A percentile compares a stretch with the other conserved stretches of the same genome.
phyloP scores from a whole-genome alignment of 225 moss, liverwort and hornwort species.

The Ulota crispa region DNA sequence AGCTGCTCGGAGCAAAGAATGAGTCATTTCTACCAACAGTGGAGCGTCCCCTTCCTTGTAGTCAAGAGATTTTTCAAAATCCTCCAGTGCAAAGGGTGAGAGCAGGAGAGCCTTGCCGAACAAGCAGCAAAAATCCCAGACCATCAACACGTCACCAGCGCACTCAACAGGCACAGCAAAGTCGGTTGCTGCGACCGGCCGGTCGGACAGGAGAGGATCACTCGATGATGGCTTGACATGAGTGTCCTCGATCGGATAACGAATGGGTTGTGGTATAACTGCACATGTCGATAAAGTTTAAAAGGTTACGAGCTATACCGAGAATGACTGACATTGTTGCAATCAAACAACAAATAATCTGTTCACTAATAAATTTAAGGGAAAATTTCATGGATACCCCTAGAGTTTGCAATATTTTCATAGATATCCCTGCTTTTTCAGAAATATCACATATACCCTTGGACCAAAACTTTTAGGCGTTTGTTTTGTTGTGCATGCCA shows the following conservation, averaged over 20 bases:
- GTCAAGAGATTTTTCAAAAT: constrained; percentile 89
- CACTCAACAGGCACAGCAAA: constrained; percentile 83
- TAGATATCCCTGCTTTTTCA: too few relatives aligned
- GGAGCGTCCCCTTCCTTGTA: constrained; percentile 91
- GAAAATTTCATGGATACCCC: too few relatives aligned
- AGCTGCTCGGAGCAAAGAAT: constrained; percentile 79
- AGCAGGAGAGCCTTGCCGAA: constrained; percentile 87
- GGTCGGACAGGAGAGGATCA: constrained; percentile 71
- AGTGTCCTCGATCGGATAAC: constrained; percentile 93
- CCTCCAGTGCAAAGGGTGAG: constrained; percentile 84
- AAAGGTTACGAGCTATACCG: neutral
- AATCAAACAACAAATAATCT: neutral
- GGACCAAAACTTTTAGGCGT: too few relatives aligned
- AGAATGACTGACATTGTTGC: neutral
- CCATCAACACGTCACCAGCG: constrained; percentile 81
- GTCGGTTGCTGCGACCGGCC: constrained; percentile 88
- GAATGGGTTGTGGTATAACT: constrained; percentile 59
- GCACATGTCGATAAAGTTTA: constrained; percentile 19
- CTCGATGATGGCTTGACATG: constrained; percentile 64
- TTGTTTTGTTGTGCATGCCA: too few relatives aligned
- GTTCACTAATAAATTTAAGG: too few relatives aligned
- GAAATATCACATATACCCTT: too few relatives aligned
- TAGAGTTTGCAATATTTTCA: too few relatives aligned
- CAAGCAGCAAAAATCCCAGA: constrained; percentile 95
- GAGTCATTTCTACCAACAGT: constrained; percentile 69